Evolutionary conservation across 129 eudicot species (phyloP).

Genomic region (Artemisia argyi): DNA sequence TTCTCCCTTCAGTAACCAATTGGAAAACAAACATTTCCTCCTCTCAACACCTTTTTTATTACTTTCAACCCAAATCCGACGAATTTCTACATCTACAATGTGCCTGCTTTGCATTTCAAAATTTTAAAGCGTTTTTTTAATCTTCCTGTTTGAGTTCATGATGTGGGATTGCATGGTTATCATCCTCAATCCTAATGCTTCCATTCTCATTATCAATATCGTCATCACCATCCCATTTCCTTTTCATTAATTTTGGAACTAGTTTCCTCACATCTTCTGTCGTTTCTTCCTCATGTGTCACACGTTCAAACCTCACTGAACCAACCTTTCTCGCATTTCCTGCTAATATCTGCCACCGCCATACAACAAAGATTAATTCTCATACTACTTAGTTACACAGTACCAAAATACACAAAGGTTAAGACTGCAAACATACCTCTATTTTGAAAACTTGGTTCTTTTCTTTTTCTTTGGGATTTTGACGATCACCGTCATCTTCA

Average conservation of each 20-base stretch:
- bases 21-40: background rate
- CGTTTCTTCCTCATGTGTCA: conserved; percentile 40
- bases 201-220: conserved; percentile 29
- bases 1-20: background rate
- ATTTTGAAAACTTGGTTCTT: conserved; percentile 71
- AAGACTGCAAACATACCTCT: conserved; percentile 50
- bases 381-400: background rate
- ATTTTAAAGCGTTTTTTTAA: background rate
- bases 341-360: conserved; percentile 66
- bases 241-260: conserved; percentile 62
- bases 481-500: conserved; percentile 55
- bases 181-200: conserved; percentile 25
- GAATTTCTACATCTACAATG: conserved; percentile 8
- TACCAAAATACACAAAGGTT: no score
- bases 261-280: conserved; percentile 45
- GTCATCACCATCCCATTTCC: conserved; percentile 39
- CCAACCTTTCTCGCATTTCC: conserved; percentile 97
- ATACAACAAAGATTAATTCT: conserved; percentile 3
- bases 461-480: conserved; percentile 53
- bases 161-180: conserved; percentile 40
- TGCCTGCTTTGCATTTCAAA: background rate
- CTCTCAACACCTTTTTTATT: background rate
- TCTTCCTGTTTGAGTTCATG: conserved; percentile 38
- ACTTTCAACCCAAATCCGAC: background rate
- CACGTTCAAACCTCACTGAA: conserved; percentile 78